phyloP scores from a whole-genome alignment of 2,329 filamentous ascomycete species.

The Teratosphaeria zuluensis region DNA sequence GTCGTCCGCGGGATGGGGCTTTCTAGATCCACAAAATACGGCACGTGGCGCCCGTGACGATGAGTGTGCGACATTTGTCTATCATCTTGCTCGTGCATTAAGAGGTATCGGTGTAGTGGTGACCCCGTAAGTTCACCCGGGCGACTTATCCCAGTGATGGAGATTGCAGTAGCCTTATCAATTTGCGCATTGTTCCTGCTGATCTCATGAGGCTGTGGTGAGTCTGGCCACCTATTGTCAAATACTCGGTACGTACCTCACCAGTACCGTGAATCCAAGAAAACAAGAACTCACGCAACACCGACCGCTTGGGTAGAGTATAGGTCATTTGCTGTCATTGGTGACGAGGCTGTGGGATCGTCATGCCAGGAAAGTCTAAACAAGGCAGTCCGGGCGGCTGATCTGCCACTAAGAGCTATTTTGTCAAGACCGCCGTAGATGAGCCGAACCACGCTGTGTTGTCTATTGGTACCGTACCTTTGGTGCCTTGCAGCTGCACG shows the following conservation, averaged over 20 bases:
- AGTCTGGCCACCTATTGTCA: neutral
- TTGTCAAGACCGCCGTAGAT: neutral
- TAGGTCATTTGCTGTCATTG: neutral
- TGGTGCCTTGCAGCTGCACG: no score
- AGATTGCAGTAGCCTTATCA: neutral
- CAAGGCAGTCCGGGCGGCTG: neutral
- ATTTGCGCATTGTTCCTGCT: neutral
- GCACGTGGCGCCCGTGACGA: neutral
- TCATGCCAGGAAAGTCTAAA: neutral
- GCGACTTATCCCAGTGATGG: neutral
- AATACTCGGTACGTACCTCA: neutral
- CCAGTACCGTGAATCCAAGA: neutral
- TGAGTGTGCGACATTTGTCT: neutral
- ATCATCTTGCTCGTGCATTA: neutral
- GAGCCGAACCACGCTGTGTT: neutral
- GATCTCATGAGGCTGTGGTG: neutral
- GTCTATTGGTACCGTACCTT: no score
- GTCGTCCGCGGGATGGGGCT: neutral
- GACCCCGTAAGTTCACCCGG: neutral
- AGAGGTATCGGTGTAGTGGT: neutral
- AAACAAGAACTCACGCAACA: neutral
- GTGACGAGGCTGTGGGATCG: neutral
- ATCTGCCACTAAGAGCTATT: neutral
- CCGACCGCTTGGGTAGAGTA: neutral
- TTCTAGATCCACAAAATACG: neutral